A percentile compares a stretch with the other conserved stretches of the same genome.
These are phyloP conservation scores for Pyronema domesticum DNA, from an alignment of 495 filamentous ascomycete genomes.

Conservation along the genomic window DNA sequence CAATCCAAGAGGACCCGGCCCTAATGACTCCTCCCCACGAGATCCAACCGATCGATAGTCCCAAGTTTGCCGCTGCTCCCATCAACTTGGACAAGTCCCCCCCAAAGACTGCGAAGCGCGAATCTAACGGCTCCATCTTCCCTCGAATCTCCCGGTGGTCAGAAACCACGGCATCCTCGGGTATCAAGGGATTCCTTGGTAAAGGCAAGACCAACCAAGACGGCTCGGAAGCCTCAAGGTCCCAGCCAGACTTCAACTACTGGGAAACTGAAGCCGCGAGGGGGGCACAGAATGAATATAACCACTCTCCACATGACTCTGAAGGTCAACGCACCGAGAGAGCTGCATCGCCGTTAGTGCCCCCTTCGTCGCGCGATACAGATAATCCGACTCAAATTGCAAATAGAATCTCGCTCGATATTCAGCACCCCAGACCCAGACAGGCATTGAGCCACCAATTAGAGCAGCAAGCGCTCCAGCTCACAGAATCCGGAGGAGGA, in stretches of 20 bases:
- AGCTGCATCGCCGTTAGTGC: constrained; percentile 14
- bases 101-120: constrained; percentile 74
- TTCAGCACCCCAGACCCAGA: constrained; percentile 23
- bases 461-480: constrained; percentile 22
- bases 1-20: constrained; percentile 31
- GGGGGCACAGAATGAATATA: neutral
- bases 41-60: constrained; percentile 49
- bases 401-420: constrained; percentile 22
- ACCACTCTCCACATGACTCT: constrained; percentile 8
- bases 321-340: constrained; percentile 15
- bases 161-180: constrained; percentile 78
- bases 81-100: constrained; percentile 50
- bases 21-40: constrained; percentile 39
- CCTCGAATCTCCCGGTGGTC: constrained; percentile 95
- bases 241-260: constrained; percentile 21
- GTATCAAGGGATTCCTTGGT: constrained; percentile 22
- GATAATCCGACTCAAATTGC: constrained; percentile 23
- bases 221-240: constrained; percentile 20
- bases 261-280: constrained; percentile 18
- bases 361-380: constrained; percentile 22
- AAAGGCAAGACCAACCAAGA: constrained; percentile 18
- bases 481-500: constrained; percentile 12
- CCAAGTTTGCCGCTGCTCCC: constrained; percentile 35
- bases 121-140: constrained; percentile 74
- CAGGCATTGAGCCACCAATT: constrained; percentile 22